Evolutionary conservation across 257 asterid genomes (phyloP).

Genomic region (Ligustrum vulgare): DNA sequence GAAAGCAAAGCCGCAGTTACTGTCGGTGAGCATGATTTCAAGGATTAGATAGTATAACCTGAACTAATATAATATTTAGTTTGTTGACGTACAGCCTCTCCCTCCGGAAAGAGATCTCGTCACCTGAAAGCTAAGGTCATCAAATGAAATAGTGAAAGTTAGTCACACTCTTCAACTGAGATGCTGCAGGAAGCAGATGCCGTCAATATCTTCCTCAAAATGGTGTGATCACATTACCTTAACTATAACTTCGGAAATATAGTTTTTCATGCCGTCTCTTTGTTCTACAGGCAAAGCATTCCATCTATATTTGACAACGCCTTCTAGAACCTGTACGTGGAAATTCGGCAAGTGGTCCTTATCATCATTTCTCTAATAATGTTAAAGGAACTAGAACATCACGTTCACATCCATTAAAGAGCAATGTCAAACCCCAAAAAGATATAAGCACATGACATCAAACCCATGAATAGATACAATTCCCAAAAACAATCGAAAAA

Average conservation of each 20-base stretch:
- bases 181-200: not conserved
- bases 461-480: not conserved
- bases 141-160: slow-evolving; percentile 17
- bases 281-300: slow-evolving; percentile 95
- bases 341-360: slow-evolving; percentile 19
- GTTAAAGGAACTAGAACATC: not conserved
- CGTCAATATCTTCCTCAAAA: slow-evolving; percentile 1
- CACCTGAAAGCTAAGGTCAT: slow-evolving; percentile 76
- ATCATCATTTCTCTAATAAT: slow-evolving; percentile 15
- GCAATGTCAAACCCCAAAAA: not conserved
- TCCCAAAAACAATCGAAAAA: not conserved
- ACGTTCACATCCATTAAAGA: not conserved
- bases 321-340: slow-evolving; percentile 80
- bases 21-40: slow-evolving; percentile 13
- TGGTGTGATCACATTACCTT: slow-evolving; percentile 48
- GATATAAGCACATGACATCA: not conserved
- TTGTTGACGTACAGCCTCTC: slow-evolving; percentile 90
- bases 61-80: slow-evolving; percentile 87
- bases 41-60: slow-evolving; percentile 50
- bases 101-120: slow-evolving; percentile 78
- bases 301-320: slow-evolving; percentile 97
- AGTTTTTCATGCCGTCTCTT: slow-evolving; percentile 98
- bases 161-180: slow-evolving; percentile 1
- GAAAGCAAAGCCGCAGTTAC: slow-evolving; percentile 1
- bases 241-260: slow-evolving; percentile 95